Conservation (phyloP, 768 basidiomycete genomes). For the Exidia glandulosa region DNA sequence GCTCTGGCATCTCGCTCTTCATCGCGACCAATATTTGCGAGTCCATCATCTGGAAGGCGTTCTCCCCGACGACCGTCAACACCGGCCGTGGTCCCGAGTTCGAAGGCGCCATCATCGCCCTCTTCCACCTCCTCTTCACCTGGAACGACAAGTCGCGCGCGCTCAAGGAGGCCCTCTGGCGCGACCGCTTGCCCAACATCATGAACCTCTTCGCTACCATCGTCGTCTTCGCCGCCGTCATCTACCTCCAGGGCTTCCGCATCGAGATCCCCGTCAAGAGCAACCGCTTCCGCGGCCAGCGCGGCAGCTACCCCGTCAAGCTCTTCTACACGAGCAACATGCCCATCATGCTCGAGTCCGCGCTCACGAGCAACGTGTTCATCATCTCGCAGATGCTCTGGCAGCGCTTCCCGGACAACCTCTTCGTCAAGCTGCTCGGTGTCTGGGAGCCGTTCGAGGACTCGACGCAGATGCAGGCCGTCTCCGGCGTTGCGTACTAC, state of each 20-base stretch:
- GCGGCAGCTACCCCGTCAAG: constrained; percentile 93
- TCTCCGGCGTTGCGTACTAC: constrained; percentile 91
- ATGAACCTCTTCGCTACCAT: constrained; percentile 95
- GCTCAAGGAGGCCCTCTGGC: constrained; percentile 95
- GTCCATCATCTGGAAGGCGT: constrained; percentile 98
- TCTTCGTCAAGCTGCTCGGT: constrained; percentile 82
- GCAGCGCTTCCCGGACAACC: constrained; percentile 79
- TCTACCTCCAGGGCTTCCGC: constrained; percentile 98
- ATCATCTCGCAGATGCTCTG: constrained; percentile 95
- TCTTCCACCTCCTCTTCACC: constrained; percentile 96
- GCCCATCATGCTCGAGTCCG: constrained; percentile 98
- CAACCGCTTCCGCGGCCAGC: constrained; percentile 92
- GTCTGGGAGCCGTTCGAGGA: constrained; percentile 99
- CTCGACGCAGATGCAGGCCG: constrained; percentile 81
- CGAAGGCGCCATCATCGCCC: constrained; percentile 88
- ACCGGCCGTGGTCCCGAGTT: constrained; percentile 97
- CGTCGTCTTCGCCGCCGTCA: constrained; percentile 86
- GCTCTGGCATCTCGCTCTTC: constrained; percentile 96
- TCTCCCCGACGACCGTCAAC: constrained; percentile 96
- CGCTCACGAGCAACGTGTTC: constrained; percentile 88
- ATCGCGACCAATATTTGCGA: constrained; percentile 99
- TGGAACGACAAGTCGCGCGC: constrained; percentile 98
- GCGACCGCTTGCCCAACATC: constrained; percentile 90
- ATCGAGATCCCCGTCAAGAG: constrained; percentile 98
- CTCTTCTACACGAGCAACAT: constrained; percentile 99